phyloP scores from a whole-genome alignment of 75 land plant genomes.

The Selaginella moellendorffii region DNA sequence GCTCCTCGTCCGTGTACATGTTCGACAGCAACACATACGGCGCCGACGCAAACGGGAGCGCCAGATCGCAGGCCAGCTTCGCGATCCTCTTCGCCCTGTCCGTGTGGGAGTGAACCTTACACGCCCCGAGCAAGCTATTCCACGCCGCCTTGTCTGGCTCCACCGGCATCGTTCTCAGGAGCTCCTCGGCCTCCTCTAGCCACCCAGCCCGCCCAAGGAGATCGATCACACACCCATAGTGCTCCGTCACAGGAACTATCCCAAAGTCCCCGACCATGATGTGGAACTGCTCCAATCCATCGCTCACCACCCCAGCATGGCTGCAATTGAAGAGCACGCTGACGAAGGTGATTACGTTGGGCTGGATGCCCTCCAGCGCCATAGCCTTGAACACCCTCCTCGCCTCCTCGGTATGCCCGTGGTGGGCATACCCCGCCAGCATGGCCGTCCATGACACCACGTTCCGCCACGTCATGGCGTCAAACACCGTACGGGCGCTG shows the following conservation, averaged over 20 bases:
- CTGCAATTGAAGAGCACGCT: conserved; percentile 3
- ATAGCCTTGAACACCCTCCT: neutral
- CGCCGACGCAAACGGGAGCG: neutral
- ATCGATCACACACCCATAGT: conserved; percentile 2
- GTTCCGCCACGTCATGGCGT: neutral
- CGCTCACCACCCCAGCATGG: conserved; percentile 2
- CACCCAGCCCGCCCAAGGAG: neutral
- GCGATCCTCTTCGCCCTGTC: neutral
- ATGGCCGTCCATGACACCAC: neutral
- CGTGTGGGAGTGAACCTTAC: neutral
- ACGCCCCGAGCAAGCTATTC: conserved; percentile 4
- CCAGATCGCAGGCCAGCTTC: neutral
- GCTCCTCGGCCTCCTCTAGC: conserved; percentile 6
- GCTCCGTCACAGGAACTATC: neutral
- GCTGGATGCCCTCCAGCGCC: neutral
- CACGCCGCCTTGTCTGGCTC: neutral
- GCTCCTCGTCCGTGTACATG: neutral
- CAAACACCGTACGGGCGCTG: neutral
- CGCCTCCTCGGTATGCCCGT: neutral
- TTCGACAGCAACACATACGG: neutral
- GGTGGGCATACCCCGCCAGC: conserved; percentile 4
- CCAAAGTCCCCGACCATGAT: neutral
- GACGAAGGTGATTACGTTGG: neutral
- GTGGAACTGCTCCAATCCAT: neutral
- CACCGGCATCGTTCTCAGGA: neutral